These are phyloP conservation scores for Phlebopus sp. DNA, from an alignment of 1,284 basidiomycete species.

Conservation along the genomic window DNA sequence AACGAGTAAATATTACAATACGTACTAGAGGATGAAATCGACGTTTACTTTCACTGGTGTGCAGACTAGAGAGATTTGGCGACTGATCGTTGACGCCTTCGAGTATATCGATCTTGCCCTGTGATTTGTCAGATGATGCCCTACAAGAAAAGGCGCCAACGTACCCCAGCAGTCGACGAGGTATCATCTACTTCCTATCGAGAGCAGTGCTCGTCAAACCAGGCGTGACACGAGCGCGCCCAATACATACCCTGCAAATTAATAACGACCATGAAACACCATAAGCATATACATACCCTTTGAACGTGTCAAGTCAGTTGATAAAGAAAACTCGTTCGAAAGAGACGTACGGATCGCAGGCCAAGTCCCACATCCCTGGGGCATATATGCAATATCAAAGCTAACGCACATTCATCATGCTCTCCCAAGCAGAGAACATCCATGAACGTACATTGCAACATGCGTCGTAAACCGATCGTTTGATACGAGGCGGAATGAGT, in stretches of 20 bases:
- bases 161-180: slow-evolving; percentile 16
- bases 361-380: slow-evolving; percentile 40
- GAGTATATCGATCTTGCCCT: slow-evolving; percentile 64
- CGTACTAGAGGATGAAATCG: neutral
- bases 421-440: no score
- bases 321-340: neutral
- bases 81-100: slow-evolving; percentile 63
- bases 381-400: slow-evolving; percentile 38
- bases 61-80: slow-evolving; percentile 60
- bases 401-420: slow-evolving; percentile 12
- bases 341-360: slow-evolving; percentile 32
- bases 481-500: slow-evolving; percentile 36
- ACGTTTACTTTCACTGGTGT: slow-evolving; percentile 43
- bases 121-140: neutral
- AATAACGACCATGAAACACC: no score
- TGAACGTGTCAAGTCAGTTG: neutral
- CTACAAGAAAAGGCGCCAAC: no score
- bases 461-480: slow-evolving; percentile 31
- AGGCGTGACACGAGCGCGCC: no score
- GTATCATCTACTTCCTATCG: slow-evolving; percentile 17
- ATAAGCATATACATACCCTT: slow-evolving; percentile 18
- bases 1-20: slow-evolving; percentile 1
- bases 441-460: slow-evolving; percentile 34
- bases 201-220: neutral
- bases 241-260: no score